These are phyloP conservation scores for Fusarium sulawesiense DNA, from an alignment of 2,329 filamentous ascomycete genomes.

Conservation along the genomic window DNA sequence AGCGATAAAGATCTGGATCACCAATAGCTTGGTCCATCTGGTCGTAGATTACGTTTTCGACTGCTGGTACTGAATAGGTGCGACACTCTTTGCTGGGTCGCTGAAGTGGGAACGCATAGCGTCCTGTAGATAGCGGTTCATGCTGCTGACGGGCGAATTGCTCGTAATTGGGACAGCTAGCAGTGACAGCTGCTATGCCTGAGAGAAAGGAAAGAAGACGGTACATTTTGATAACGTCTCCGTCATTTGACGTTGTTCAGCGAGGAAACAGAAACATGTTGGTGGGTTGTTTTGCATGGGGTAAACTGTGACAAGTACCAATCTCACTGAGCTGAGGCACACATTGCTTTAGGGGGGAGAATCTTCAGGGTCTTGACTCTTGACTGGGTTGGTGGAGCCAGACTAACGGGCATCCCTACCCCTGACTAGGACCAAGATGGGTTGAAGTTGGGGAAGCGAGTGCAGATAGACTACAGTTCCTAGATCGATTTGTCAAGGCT, in stretches of 20 bases:
- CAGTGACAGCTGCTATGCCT: conserved; percentile 37
- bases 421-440: conserved; percentile 23
- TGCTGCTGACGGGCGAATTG: conserved; percentile 59
- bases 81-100: conserved; percentile 80
- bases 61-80: conserved; percentile 80
- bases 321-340: background rate
- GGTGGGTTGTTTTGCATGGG: background rate
- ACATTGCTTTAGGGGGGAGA: background rate
- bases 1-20: conserved; percentile 78
- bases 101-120: conserved; percentile 81
- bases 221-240: conserved; percentile 14
- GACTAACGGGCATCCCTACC: background rate
- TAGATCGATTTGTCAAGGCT: background rate
- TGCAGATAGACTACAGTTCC: background rate
- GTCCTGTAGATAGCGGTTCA: conserved; percentile 80
- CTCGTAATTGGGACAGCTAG: conserved; percentile 52
- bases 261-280: conserved; percentile 19
- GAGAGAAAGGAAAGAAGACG: conserved; percentile 8
- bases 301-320: background rate
- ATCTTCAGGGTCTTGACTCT: conserved; percentile 12
- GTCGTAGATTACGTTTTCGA: conserved; percentile 77
- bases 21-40: conserved; percentile 75
- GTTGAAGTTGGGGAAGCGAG: conserved; percentile 18
- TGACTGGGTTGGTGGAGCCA: background rate
- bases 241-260: conserved; percentile 17